A percentile compares a stretch with the other conserved stretches of the same genome.
These are phyloP conservation scores for Mixia osmundae DNA, from an alignment of 1,284 basidiomycete genomes.

Conservation along the genomic window DNA sequence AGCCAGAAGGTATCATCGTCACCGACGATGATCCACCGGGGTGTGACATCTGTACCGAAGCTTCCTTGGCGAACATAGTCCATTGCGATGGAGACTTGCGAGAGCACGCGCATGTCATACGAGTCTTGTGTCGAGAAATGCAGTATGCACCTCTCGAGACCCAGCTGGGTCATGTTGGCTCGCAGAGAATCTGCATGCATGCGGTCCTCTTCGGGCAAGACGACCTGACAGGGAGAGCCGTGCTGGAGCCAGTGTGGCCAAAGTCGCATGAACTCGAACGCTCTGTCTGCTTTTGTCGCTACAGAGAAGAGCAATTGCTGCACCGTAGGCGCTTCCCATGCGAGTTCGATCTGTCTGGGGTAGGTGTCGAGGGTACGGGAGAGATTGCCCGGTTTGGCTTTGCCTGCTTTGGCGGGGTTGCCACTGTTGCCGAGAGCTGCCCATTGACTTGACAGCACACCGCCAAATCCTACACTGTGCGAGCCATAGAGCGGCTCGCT, in stretches of 20 bases:
- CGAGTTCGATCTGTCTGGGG: constrained; percentile 1
- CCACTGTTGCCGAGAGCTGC: too few relatives aligned
- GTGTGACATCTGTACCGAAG: not conserved
- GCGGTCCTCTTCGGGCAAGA: constrained; percentile 5
- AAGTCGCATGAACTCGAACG: constrained; percentile 4
- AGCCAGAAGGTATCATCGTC: constrained; percentile 7
- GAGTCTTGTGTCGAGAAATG: too few relatives aligned
- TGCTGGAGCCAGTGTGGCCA: constrained; percentile 5
- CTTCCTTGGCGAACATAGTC: constrained; percentile 3
- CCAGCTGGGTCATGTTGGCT: constrained; percentile 2
- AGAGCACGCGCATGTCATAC: constrained; percentile 6
- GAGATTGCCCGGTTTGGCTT: too few relatives aligned
- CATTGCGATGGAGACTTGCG: too few relatives aligned
- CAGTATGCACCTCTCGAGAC: constrained; percentile 3
- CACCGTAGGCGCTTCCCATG: constrained; percentile 3
- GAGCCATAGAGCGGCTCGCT: too few relatives aligned
- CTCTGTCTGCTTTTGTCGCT: constrained; percentile 4
- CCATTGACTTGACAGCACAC: too few relatives aligned
- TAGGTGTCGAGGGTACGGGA: constrained; percentile 1
- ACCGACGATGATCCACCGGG: constrained; percentile 6
- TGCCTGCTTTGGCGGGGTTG: too few relatives aligned
- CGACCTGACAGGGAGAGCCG: constrained; percentile 4
- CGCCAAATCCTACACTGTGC: too few relatives aligned
- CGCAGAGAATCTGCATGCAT: too few relatives aligned
- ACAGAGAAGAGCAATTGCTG: constrained; percentile 6